Evolutionary conservation across 768 basidiomycete genomes (phyloP), one percentile per base, ranked within the genome.

Genomic region (Rhizopogon vinicolor): DNA sequence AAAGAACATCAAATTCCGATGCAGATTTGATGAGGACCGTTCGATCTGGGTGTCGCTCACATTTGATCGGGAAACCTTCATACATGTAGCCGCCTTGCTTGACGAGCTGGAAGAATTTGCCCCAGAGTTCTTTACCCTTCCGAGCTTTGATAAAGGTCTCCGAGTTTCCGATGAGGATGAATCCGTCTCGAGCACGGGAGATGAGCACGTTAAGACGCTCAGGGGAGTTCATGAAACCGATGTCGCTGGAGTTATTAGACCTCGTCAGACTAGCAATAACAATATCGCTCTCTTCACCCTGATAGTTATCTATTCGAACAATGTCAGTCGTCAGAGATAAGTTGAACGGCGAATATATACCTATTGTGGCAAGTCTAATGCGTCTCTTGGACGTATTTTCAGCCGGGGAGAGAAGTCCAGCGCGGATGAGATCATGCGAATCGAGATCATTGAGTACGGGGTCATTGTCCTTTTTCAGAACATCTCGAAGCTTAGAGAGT

Each of bases 241-340:
- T 88, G 54, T 83, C 78, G 48, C 76, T 62, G 0, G 67, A 54
- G 0, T 69, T 5, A 55, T 89, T 87, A 58, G 85, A 86, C 46
- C 87, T 68, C 0, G 83, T 85, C 33, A 89, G 65, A 10, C 79
- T 82, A 5, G 76, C 74, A 35, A 89, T 69, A 25, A 89, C 83
- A 46, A 89, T 83, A 48, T 88, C 79, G 35, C 83, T 82, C 65
- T 89, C 86, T 63, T 89, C 87, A 3, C 87, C 87, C 63, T 89
- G 87, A 57, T 87, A 89, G 60, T 89, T 89, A 60, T 89, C 87
- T 87, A 42, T 49, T 22, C 1, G 25, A 12, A 19, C 29, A 16
- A 29, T 33, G 22, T 49, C 6, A 49, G 35, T 37, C 16, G 35
- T 37, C 14, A 37, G 7, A 5, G 8, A 43, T n/a, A 16, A 18